Evolutionary conservation across 2,329 filamentous ascomycete genomes (phyloP), one percentile per base, ranked within the genome.

Genomic region (Tolypocladium album): DNA sequence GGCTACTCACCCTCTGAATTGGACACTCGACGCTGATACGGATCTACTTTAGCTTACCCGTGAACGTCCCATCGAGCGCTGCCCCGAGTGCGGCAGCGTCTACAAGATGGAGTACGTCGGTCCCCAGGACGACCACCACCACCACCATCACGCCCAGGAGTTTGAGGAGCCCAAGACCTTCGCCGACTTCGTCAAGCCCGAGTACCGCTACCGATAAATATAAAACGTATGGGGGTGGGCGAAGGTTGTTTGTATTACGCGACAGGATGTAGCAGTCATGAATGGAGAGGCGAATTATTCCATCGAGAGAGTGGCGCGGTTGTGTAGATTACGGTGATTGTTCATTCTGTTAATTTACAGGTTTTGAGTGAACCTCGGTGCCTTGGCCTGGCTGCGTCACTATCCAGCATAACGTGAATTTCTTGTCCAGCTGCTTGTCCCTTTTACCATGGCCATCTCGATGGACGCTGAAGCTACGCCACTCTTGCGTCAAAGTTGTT

Each of bases 41-140:
- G 42, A 11, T 34, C 15, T 22, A 13, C 13, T 55, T 45, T 61
- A 94, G 90, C 84, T 95, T 72, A 88, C 89, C 74, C 90, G 90
- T 73, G 87, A 94, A 61, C 92, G 94, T 74, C 94, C 94, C 61
- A 78, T 96, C 69, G 90, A 95, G 82, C 91, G 94, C 76, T 99
- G 94, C 87, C 87, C 87, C 72, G 94, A 99, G 83, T 99, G 94
- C 79, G 94, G 94, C 68, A 90, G 87, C 75, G 90, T 94, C 68
- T 92, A 96, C 83, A 95, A 96, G 88, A 94, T 97, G 90, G 88
- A 97, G 75, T 99, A 96, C 78, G 79, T 96, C 67, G 94, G 94
- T 63, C 87, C 92, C 58, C 75, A 87, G 73, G 89, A 94, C 66
- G 87, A 92, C 74, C 78, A 81, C 70, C 84, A 90, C 70, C 84